Evolutionary conservation across 2,329 filamentous ascomycete species (phyloP).

Genomic region (Seiridium unicorne): DNA sequence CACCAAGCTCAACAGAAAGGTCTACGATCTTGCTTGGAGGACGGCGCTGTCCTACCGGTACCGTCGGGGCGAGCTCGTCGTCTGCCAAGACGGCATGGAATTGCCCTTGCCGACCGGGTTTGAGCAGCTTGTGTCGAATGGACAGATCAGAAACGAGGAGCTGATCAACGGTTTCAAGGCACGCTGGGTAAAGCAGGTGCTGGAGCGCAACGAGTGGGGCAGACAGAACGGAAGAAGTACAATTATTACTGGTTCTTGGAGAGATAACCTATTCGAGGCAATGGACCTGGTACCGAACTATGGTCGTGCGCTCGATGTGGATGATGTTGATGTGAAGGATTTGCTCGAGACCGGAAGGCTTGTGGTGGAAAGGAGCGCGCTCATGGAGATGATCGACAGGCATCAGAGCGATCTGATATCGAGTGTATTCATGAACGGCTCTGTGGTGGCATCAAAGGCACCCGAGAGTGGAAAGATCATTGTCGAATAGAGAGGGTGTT

Average conservation of each 20-base stretch:
- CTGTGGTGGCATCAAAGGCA: slow-evolving; percentile 9
- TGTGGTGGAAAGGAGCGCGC: slow-evolving; percentile 79
- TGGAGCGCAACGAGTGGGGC: slow-evolving; percentile 70
- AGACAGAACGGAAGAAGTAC: slow-evolving; percentile 67
- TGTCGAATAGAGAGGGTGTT: slow-evolving; percentile 20
- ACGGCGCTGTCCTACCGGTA: slow-evolving; percentile 93
- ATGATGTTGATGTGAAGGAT: slow-evolving; percentile 95
- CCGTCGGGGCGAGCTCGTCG: slow-evolving; percentile 78
- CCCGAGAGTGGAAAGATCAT: slow-evolving; percentile 24
- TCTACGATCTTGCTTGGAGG: slow-evolving; percentile 94
- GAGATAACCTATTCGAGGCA: slow-evolving; percentile 64
- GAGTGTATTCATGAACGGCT: slow-evolving; percentile 43
- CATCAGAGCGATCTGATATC: slow-evolving; percentile 68
- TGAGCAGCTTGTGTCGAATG: slow-evolving; percentile 32
- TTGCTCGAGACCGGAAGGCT: slow-evolving; percentile 80
- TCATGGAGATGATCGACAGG: slow-evolving; percentile 69
- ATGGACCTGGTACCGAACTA: slow-evolving; percentile 64
- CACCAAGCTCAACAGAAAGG: slow-evolving; percentile 78
- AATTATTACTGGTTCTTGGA: slow-evolving; percentile 64
- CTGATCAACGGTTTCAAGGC: slow-evolving; percentile 57
- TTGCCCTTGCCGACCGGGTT: slow-evolving; percentile 57
- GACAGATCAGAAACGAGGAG: slow-evolving; percentile 40
- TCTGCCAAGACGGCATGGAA: slow-evolving; percentile 77
- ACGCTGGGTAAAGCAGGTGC: slow-evolving; percentile 64
- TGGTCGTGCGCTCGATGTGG: slow-evolving; percentile 65